Conservation (phyloP, 805 yeast species). For the Saccharomycopsis babjevae region DNA sequence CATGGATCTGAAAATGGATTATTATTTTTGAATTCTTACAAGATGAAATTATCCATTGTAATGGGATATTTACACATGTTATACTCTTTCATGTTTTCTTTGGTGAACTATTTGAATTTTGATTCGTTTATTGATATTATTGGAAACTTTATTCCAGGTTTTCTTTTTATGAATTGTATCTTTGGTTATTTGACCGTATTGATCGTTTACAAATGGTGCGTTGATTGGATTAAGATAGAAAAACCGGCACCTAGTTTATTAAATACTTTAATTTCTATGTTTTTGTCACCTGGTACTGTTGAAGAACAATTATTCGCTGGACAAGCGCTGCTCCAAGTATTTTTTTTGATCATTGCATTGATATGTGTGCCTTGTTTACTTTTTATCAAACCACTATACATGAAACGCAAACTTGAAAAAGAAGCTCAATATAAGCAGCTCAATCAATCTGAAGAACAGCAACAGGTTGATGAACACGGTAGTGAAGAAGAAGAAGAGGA, state of each 20-base stretch:
- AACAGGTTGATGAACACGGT: slow-evolving; percentile 2
- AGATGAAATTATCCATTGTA: slow-evolving; percentile 65
- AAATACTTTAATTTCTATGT: slow-evolving; percentile 70
- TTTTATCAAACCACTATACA: slow-evolving; percentile 50
- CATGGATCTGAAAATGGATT: slow-evolving; percentile 71
- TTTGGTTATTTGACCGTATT: slow-evolving; percentile 62
- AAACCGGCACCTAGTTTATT: slow-evolving; percentile 63
- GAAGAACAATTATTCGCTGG: slow-evolving; percentile 59
- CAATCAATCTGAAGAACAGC: background rate
- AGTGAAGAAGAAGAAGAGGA: slow-evolving; percentile 33
- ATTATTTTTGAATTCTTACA: slow-evolving; percentile 61
- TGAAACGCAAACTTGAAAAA: slow-evolving; percentile 27
- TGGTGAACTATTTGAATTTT: slow-evolving; percentile 51
- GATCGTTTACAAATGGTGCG: slow-evolving; percentile 64
- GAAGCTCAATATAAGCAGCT: background rate
- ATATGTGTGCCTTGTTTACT: slow-evolving; percentile 70
- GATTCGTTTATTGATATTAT: slow-evolving; percentile 52
- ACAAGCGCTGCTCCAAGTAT: slow-evolving; percentile 50
- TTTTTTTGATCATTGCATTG: slow-evolving; percentile 47
- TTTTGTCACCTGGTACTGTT: slow-evolving; percentile 58
- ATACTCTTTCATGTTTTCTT: slow-evolving; percentile 57
- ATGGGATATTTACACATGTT: slow-evolving; percentile 73
- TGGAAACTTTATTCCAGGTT: slow-evolving; percentile 67
- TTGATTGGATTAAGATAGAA: slow-evolving; percentile 55
- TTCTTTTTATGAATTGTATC: slow-evolving; percentile 64